Evolutionary conservation across 2,329 filamentous ascomycete genomes (phyloP), one percentile per base, ranked within the genome.

Genomic region (Hypomyces perniciosus): DNA sequence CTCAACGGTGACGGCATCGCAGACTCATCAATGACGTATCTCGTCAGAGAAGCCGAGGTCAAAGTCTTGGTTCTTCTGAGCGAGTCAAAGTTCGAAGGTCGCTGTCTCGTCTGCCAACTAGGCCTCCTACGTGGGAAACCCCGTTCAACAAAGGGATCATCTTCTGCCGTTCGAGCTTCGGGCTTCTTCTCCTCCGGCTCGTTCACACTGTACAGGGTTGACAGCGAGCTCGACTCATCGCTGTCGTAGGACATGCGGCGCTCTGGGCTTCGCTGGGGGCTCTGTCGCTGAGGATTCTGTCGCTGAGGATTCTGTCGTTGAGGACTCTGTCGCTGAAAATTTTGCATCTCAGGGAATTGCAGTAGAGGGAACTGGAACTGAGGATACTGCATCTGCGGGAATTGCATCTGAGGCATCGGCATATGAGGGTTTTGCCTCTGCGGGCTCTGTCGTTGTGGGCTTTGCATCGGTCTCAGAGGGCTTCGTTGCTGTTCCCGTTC

Each of bases 141-240:
- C n/a, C 39, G 38, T 26, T 66, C 66, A 1, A 67, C 57, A 43
- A 70, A 70, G 0, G 68, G 67, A 30, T 70, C 68, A 26, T 60
- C 51, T 2, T 47, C 43, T n/a, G 43, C 48, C 35, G 48, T 41
- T 47, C 20, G 50, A 33, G 8, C 38, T 35, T 56, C 38, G 30
- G 52, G 41, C 6, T 47, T 52, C 13, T 64, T 64, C 6, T 72
- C 69, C 7, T 74, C 70, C 1, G 68, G 65, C 48, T 79, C 77
- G 30, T 78, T 76, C 44, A 74, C 75, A 52, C 78, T 81, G 55
- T 80, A 80, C 5, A 82, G 61, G 0, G 79, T 82, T 4, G 79
- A 82, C 5, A 82, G 65, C 2, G 76, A 73, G 37, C 77, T 80
- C 0, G 77, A 80, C 10, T 70, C 65, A 7, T 75, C 68, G 54